These are phyloP conservation scores for Pestalotiopsis sp. DNA, from an alignment of 2,329 filamentous ascomycete genomes.

Conservation along the genomic window DNA sequence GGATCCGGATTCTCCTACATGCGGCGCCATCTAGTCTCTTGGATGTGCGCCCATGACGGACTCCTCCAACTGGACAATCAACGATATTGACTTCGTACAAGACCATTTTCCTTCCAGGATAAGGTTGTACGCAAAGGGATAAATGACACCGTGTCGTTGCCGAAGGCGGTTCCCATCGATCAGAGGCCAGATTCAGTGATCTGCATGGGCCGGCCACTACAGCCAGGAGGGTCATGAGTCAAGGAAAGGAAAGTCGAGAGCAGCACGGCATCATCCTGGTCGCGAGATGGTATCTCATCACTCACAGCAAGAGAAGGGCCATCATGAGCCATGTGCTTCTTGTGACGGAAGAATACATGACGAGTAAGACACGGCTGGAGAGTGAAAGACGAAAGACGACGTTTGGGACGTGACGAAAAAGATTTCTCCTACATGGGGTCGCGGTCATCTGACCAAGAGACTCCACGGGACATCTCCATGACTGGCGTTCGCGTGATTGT, in stretches of 20 bases:
- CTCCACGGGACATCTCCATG: background rate
- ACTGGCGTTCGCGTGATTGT: background rate
- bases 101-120: background rate
- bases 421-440: background rate
- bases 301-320: background rate
- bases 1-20: background rate
- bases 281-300: background rate
- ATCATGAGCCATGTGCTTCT: background rate
- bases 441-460: slow-evolving; percentile 4
- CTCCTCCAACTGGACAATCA: background rate
- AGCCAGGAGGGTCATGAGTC: background rate
- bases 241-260: background rate
- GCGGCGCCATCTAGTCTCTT: background rate
- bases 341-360: background rate
- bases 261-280: background rate
- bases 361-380: background rate
- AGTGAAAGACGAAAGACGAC: background rate
- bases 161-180: background rate
- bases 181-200: background rate
- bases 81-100: background rate
- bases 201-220: background rate
- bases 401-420: background rate
- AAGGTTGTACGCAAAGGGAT: background rate
- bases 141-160: background rate
- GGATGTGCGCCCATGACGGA: background rate